Conservation (phyloP, 441 rosid species). For the Mallotus japonicus region DNA sequence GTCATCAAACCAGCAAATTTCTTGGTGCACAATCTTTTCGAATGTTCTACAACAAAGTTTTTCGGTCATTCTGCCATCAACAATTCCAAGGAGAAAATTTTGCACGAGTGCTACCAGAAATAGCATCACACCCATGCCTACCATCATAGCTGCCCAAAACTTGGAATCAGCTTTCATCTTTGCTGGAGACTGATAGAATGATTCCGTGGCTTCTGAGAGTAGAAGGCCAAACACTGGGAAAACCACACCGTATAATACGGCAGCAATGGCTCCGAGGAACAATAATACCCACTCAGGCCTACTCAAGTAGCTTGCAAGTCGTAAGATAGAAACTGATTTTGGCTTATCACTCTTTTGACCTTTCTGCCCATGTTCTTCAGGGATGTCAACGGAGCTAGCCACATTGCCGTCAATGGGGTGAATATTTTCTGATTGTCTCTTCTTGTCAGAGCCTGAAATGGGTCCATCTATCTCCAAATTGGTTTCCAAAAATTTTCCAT, state of each 20-base stretch:
- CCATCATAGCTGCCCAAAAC: constrained; percentile 43
- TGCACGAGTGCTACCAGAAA: constrained; percentile 39
- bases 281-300: constrained; percentile 51
- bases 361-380: neutral
- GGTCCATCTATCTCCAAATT: constrained; percentile 18
- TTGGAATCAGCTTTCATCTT: constrained; percentile 41
- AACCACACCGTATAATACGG: constrained; percentile 43
- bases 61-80: constrained; percentile 45
- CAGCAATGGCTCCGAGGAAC: constrained; percentile 52
- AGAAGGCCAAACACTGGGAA: constrained; percentile 62
- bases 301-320: constrained; percentile 51
- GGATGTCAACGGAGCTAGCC: constrained; percentile 24
- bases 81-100: constrained; percentile 46
- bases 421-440: no score
- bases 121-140: constrained; percentile 31
- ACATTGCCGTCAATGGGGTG: no score
- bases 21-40: constrained; percentile 49
- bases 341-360: constrained; percentile 21
- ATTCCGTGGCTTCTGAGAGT: constrained; percentile 48
- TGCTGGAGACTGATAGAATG: constrained; percentile 44
- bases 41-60: constrained; percentile 43
- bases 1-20: constrained; percentile 58
- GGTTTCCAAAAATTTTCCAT: neutral
- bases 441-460: constrained; percentile 30
- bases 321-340: constrained; percentile 36